These are phyloP conservation scores for Solanum chmielewskii DNA, from an alignment of 257 asterid genomes.

Conservation along the genomic window DNA sequence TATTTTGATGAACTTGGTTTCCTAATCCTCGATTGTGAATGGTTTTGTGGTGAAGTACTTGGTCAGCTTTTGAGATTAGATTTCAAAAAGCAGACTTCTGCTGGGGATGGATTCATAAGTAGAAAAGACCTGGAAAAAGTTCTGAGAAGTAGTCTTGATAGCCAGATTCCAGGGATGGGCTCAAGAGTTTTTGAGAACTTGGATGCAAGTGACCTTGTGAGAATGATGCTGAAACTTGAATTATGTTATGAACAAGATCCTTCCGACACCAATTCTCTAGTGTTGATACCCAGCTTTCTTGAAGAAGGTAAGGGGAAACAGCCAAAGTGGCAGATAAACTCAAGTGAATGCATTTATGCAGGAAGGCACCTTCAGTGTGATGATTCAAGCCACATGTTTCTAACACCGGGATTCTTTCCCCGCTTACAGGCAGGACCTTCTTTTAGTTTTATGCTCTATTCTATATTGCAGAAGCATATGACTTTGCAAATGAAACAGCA, in stretches of 20 bases:
- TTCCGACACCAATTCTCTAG: conserved; percentile 37
- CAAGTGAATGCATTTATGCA: conserved; percentile 38
- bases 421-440: conserved; percentile 56
- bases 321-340: conserved; percentile 46
- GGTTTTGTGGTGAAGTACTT: conserved; percentile 74
- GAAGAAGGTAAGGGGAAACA: conserved; percentile 67
- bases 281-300: conserved; percentile 48
- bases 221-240: conserved; percentile 75
- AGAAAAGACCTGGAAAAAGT: conserved; percentile 69
- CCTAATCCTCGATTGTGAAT: conserved; percentile 62
- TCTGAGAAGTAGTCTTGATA: conserved; percentile 38
- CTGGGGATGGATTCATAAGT: conserved; percentile 41
- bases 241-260: conserved; percentile 73
- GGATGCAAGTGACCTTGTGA: conserved; percentile 45
- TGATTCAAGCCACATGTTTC: conserved; percentile 61
- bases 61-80: conserved; percentile 47
- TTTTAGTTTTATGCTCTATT: neutral
- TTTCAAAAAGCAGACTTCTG: conserved; percentile 22
- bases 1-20: conserved; percentile 50
- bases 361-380: conserved; percentile 75
- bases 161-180: conserved; percentile 52
- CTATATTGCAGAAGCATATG: neutral
- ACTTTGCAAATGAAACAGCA: neutral
- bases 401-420: conserved; percentile 73
- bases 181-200: conserved; percentile 47